Percentiles rank a stretch among this genome's conserved stretches.
Conservation (phyloP, 2,329 filamentous ascomycete species). For the Fonsecaea pedrosoi region DNA sequence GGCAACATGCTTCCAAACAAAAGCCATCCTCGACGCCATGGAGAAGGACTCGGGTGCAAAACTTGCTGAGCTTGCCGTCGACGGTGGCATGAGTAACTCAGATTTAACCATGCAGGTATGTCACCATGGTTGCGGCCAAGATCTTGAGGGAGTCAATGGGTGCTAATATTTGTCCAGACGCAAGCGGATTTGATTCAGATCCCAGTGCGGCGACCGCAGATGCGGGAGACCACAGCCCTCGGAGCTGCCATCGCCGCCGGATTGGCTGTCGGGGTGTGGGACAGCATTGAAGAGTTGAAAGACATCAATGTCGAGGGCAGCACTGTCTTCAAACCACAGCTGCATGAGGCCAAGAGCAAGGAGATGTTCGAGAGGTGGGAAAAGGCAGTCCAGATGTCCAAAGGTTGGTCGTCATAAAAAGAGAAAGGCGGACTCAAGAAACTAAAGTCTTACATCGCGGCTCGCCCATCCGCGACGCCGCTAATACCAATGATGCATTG, state of each 20-base stretch:
- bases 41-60: constrained; percentile 80
- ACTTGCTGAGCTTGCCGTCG: constrained; percentile 77
- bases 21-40: constrained; percentile 93
- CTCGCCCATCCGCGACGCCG: neutral
- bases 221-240: constrained; percentile 89
- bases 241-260: constrained; percentile 91
- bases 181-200: constrained; percentile 87
- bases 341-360: constrained; percentile 57
- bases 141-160: neutral
- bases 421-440: constrained; percentile 52
- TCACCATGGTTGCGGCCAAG: neutral
- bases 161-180: constrained; percentile 48
- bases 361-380: constrained; percentile 73
- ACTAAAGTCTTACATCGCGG: neutral
- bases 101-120: constrained; percentile 65
- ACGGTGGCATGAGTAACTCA: constrained; percentile 88
- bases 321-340: constrained; percentile 69
- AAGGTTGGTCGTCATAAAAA: constrained; percentile 40
- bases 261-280: constrained; percentile 81
- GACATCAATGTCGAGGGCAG: constrained; percentile 74
- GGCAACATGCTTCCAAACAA: constrained; percentile 90
- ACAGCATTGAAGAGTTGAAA: constrained; percentile 73
- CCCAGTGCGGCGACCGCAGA: constrained; percentile 79
- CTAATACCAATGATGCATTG: constrained; percentile 1
- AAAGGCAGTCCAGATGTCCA: constrained; percentile 77